Base-by-base conservation (phyloP, 139 green algal species). In the Tetradesmus obliquus region DNA sequence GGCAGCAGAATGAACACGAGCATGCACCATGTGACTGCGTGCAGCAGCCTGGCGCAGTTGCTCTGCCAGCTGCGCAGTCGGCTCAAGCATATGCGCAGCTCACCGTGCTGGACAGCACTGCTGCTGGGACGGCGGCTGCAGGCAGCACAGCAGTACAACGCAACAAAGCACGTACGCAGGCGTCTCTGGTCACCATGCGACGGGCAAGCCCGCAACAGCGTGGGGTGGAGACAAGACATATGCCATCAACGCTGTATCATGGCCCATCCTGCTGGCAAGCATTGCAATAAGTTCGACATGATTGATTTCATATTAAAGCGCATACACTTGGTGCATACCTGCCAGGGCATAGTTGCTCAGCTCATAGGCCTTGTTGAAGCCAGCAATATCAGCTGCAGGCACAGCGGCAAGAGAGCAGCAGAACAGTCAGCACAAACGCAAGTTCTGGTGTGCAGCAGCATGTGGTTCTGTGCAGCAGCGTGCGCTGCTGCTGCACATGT, bases 361-460 rank as follows among this genome's bases (percentile, higher is more conserved):
- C 86, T 97, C 95, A 82, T 95, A 94, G 0, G 93, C 87, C 72
- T 94, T 94, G 12, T 93, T 89, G 7, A 94, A 93, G 1, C 95
- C 95, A 17, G 89, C 93, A 24, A 92, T 86, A 84, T 97, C 95
- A 74, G 95, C 95, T 95, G 95, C 92, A 88, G 91, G 62, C 3
- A 24, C 12, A 7, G 76, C 76, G 13, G n/a, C n/a, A 82, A 53
- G 3, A 9, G 22, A 9, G 22, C 5, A 57, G 2, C 32, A 60
- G 79, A 55, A 51, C 79, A 85, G 51, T 76, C 51, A 85, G 80
- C 12, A 5, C 17, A 71, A 19, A 10, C 17, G 2, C 7, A 66
- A 71, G 7, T 19, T 24, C 0, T n/a, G 5, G 15, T 76, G 17
- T 76, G 66, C 66, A 76, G 66, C 60, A 22, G 60, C 10, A 66